These are phyloP conservation scores for Alternaria rosae DNA, from an alignment of 2,329 filamentous ascomycete genomes.

Conservation along the genomic window DNA sequence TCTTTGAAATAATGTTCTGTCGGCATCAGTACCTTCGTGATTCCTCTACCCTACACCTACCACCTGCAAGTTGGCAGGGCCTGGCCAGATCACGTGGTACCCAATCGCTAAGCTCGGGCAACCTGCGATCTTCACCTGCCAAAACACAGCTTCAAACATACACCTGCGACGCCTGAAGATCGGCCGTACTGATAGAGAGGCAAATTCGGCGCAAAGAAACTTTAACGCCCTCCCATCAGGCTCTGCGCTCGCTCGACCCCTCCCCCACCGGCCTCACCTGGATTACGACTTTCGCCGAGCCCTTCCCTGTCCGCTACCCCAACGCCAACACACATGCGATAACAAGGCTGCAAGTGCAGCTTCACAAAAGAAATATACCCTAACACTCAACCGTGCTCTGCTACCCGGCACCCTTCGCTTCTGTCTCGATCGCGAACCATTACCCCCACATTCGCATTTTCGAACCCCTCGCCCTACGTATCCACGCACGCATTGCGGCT, in stretches of 20 bases:
- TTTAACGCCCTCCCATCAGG: constrained; percentile 3
- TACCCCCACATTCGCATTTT: constrained; percentile 41
- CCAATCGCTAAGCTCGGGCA: constrained; percentile 27
- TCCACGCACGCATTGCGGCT: constrained; percentile 26
- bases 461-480: constrained; percentile 33
- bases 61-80: not conserved
- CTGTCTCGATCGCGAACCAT: constrained; percentile 5
- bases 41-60: not conserved
- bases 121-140: constrained; percentile 22
- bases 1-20: not conserved
- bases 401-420: constrained; percentile 5
- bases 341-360: constrained; percentile 26
- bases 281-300: constrained; percentile 16
- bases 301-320: constrained; percentile 14
- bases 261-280: constrained; percentile 20
- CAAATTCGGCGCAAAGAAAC: not conserved
- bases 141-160: constrained; percentile 19
- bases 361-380: constrained; percentile 8
- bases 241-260: constrained; percentile 22
- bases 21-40: not conserved
- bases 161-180: constrained; percentile 2
- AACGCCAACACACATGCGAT: constrained; percentile 24
- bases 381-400: not conserved
- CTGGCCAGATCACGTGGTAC: constrained; percentile 22
- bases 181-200: constrained; percentile 5